These are phyloP conservation scores for Naganishia vishniacii DNA, from an alignment of 768 basidiomycete genomes.

Conservation along the genomic window DNA sequence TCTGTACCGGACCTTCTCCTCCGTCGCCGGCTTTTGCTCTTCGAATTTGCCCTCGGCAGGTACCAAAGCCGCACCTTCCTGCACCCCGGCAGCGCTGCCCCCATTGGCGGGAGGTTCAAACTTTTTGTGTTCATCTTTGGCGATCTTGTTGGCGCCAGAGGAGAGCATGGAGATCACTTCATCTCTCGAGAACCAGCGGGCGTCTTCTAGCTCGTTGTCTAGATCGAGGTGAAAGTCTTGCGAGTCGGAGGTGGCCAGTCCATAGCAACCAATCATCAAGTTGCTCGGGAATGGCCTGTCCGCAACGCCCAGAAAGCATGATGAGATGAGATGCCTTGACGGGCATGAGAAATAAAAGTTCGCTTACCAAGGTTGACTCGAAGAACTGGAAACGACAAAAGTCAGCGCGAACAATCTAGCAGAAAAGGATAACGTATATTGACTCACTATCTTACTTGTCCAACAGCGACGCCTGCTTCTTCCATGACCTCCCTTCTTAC, in stretches of 20 bases:
- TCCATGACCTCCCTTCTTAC: slow-evolving; percentile 91
- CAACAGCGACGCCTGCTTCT: slow-evolving; percentile 84
- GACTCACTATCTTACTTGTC: slow-evolving; percentile 64
- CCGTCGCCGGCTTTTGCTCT: slow-evolving; percentile 26
- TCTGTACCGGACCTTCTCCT: slow-evolving; percentile 53
- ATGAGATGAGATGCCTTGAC: background rate
- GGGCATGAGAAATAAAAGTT: background rate
- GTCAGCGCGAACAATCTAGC: no score
- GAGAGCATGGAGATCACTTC: slow-evolving; percentile 60
- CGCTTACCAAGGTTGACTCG: slow-evolving; percentile 40
- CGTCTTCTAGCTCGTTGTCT: slow-evolving; percentile 94
- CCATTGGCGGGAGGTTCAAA: slow-evolving; percentile 43
- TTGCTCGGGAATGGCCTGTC: slow-evolving; percentile 79
- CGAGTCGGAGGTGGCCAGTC: slow-evolving; percentile 55
- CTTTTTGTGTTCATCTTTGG: slow-evolving; percentile 55
- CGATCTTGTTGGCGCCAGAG: slow-evolving; percentile 56
- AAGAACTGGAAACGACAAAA: slow-evolving; percentile 37
- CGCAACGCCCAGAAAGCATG: background rate
- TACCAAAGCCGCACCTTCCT: slow-evolving; percentile 43
- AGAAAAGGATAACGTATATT: background rate
- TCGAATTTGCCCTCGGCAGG: slow-evolving; percentile 43
- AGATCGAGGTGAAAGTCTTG: slow-evolving; percentile 75
- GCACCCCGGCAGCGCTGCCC: slow-evolving; percentile 44
- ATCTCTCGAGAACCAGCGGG: slow-evolving; percentile 76
- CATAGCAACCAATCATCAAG: slow-evolving; percentile 86